Evolutionary conservation across 2,329 filamentous ascomycete genomes (phyloP), one percentile per base, ranked within the genome.

Genomic region (Lachnellula suecica): DNA sequence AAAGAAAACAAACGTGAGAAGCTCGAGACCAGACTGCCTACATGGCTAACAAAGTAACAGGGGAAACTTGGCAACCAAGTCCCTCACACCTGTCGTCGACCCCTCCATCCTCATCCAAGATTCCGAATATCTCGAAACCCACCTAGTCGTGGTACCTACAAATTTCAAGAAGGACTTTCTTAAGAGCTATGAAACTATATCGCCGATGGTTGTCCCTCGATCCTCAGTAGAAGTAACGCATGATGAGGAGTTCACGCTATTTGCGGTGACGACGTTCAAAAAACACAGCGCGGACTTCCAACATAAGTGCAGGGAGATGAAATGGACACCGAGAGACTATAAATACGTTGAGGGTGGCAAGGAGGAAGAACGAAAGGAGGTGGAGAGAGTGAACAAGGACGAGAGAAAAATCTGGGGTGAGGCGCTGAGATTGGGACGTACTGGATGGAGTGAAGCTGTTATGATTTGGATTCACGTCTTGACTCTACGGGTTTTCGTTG

Each of bases 391-490:
- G 44, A 82, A 83, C 52, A 87, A 84, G 60, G 91, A 97, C 68
- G 92, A 96, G 75, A 83, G 88, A 71, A 96, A 94, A 74, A 79
- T 96, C 2, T 96, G 91, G 84, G 91, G 91, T 10, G 93, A 99
- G 74, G 91, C 92, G 3, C 72, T 99, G 66, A 82, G 91, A 59
- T 79, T 97, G 63, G 90, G 87, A 13, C 80, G 92, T 57, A 96
- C 91, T n/a, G 91, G 91, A 15, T 99, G 94, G 84, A 93, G 91
- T 67, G 94, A 99, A 74, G 87, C 87, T 57, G 91, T 96, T 60
- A 96, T 96, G 90, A 87, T 93, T 49, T 96, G 92, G 91, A 82
- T 96, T 45, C 94, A 99, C 68, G 88, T 96, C 24, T 78, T 97
- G 66, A 89, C 92, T 6, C 74, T 99, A 64, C 80, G 94, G 49